Evolutionary conservation across 345 rosid species (phyloP).

Genomic region (Pugionium cornutum): DNA sequence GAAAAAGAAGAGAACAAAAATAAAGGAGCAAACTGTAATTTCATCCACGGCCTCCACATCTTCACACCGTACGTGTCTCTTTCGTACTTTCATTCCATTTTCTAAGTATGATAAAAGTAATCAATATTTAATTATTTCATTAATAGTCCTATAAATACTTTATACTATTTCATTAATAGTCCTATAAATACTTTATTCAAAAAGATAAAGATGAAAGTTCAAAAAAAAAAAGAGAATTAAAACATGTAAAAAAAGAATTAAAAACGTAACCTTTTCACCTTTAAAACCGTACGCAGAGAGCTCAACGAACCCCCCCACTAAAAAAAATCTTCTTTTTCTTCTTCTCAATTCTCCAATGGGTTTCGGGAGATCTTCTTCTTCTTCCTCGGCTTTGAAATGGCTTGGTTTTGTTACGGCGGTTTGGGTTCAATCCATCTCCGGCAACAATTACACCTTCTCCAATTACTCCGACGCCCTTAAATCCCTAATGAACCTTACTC

Average conservation of each 20-base stretch:
- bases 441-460: conserved; percentile 69
- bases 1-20: background rate
- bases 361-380: conserved; percentile 16
- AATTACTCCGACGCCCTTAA: conserved; percentile 63
- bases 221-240: background rate
- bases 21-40: conserved; percentile 4
- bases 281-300: conserved; percentile 28
- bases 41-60: conserved; percentile 7
- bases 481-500: conserved; percentile 57
- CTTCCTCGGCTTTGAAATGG: conserved; percentile 57
- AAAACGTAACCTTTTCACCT: conserved; percentile 9
- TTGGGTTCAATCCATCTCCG: conserved; percentile 63
- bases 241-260: background rate
- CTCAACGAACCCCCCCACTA: conserved; percentile 16
- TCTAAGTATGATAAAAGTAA: background rate
- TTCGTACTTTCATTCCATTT: conserved; percentile 19
- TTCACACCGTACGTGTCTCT: conserved; percentile 38
- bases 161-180: background rate
- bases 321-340: background rate
- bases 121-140: conserved; percentile 1
- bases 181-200: conserved; percentile 20
- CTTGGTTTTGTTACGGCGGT: conserved; percentile 59
- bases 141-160: conserved; percentile 15
- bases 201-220: conserved; percentile 21
- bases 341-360: conserved; percentile 25